Conservation (phyloP, 257 asterid species). For the Primulina huaijiensis region DNA sequence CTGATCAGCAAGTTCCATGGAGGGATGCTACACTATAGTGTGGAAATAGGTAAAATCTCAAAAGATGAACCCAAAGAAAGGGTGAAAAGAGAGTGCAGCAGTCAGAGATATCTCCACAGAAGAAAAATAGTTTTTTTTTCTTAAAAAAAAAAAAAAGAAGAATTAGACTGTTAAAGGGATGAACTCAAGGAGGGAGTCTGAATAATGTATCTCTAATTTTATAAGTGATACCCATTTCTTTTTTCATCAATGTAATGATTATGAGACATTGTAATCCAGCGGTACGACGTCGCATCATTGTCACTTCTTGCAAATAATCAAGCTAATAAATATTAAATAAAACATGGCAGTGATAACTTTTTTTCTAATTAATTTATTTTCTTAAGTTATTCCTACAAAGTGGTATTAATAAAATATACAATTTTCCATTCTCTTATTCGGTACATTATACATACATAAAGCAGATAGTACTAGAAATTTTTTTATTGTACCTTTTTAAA, state of each 20-base stretch:
- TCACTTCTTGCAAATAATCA: too few relatives aligned
- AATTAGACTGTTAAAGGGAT: constrained; percentile 40
- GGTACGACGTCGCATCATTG: too few relatives aligned
- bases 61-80: constrained; percentile 39
- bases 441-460: too few relatives aligned
- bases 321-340: too few relatives aligned
- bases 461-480: too few relatives aligned
- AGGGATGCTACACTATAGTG: background rate
- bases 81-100: constrained; percentile 24
- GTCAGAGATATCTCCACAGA: constrained; percentile 35
- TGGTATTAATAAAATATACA: too few relatives aligned
- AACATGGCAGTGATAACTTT: too few relatives aligned
- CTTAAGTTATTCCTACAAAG: too few relatives aligned
- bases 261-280: background rate
- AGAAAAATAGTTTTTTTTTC: constrained; percentile 7
- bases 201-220: constrained; percentile 20
- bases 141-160: constrained; percentile 17
- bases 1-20: too few relatives aligned
- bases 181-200: constrained; percentile 46
- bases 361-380: too few relatives aligned
- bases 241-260: background rate
- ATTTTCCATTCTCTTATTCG: too few relatives aligned
- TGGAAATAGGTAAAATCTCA: constrained; percentile 33
- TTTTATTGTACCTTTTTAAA: too few relatives aligned
- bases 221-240: background rate